These are phyloP conservation scores for Lagenidium giganteum DNA, from an alignment of 352 stramenopile genomes.

Conservation along the genomic window DNA sequence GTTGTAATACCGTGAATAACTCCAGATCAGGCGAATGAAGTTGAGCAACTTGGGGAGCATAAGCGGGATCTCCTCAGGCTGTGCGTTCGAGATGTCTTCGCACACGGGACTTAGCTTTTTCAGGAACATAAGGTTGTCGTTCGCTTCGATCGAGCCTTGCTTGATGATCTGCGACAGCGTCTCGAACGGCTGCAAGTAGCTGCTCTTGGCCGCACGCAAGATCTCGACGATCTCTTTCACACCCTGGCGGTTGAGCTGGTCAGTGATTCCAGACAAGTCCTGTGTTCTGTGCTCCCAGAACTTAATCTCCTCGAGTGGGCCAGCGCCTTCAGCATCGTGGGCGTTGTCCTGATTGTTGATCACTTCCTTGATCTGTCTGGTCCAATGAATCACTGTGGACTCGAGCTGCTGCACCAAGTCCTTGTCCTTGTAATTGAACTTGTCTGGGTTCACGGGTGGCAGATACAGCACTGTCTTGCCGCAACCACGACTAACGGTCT, in stretches of 20 bases:
- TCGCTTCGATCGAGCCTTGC: constrained; percentile 79
- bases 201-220: constrained; percentile 79
- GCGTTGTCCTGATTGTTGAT: constrained; percentile 91
- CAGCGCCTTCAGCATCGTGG: constrained; percentile 78
- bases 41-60: constrained; percentile 87
- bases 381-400: constrained; percentile 94
- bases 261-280: constrained; percentile 88
- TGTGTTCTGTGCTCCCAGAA: constrained; percentile 89
- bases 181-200: constrained; percentile 88
- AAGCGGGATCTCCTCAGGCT: constrained; percentile 79
- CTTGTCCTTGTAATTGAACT: constrained; percentile 86
- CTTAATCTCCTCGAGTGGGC: constrained; percentile 90
- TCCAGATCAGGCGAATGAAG: constrained; percentile 91
- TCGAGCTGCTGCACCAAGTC: constrained; percentile 93
- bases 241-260: constrained; percentile 82
- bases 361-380: constrained; percentile 93
- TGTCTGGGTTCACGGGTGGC: constrained; percentile 59
- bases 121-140: constrained; percentile 91
- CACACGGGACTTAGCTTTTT: constrained; percentile 84
- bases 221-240: constrained; percentile 86
- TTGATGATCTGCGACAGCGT: constrained; percentile 88
- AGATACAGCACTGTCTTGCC: constrained; percentile 93
- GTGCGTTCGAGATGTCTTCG: constrained; percentile 66
- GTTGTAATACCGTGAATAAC: constrained; percentile 89
- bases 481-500: constrained; percentile 78